These are phyloP conservation scores for Calocera viscosa DNA, from an alignment of 768 basidiomycete species.

Conservation along the genomic window DNA sequence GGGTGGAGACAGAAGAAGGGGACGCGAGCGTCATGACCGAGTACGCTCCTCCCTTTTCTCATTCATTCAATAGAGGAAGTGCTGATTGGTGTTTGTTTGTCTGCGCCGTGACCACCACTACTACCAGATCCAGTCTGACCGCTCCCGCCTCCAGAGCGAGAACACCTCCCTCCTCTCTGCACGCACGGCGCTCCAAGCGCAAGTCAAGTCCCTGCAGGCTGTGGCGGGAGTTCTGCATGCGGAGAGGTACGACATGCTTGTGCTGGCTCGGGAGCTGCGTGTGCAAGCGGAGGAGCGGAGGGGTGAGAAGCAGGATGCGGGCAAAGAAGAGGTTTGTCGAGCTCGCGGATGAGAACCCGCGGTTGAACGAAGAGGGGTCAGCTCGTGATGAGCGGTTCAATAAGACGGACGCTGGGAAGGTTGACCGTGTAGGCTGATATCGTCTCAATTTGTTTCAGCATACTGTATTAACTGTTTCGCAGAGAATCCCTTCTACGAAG, in stretches of 20 bases:
- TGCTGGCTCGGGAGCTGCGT: slow-evolving; percentile 47
- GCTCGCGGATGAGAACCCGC: slow-evolving; percentile 65
- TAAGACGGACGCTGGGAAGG: slow-evolving; percentile 56
- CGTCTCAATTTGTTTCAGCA: background rate
- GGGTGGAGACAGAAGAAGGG: slow-evolving; percentile 29
- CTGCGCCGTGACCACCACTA: slow-evolving; percentile 68
- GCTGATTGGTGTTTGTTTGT: slow-evolving; percentile 12
- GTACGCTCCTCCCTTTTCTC: slow-evolving; percentile 33
- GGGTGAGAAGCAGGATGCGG: slow-evolving; percentile 61
- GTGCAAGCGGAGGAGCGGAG: slow-evolving; percentile 48
- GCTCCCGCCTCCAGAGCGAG: slow-evolving; percentile 62
- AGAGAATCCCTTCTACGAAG: slow-evolving; percentile 55
- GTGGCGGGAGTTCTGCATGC: slow-evolving; percentile 30
- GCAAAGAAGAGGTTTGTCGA: slow-evolving; percentile 61
- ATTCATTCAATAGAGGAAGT: too few species aligned
- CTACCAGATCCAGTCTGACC: slow-evolving; percentile 70
- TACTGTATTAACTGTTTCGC: slow-evolving; percentile 5
- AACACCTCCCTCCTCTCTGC: slow-evolving; percentile 30
- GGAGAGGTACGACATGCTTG: slow-evolving; percentile 65
- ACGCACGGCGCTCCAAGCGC: background rate
- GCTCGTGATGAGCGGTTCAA: slow-evolving; percentile 80
- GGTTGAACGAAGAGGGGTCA: slow-evolving; percentile 62
- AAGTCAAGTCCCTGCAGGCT: background rate
- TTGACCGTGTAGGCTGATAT: slow-evolving; percentile 36
- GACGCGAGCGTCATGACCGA: slow-evolving; percentile 62